Evolutionary conservation across 2,329 filamentous ascomycete genomes (phyloP).

Genomic region (Diplodia corticola): DNA sequence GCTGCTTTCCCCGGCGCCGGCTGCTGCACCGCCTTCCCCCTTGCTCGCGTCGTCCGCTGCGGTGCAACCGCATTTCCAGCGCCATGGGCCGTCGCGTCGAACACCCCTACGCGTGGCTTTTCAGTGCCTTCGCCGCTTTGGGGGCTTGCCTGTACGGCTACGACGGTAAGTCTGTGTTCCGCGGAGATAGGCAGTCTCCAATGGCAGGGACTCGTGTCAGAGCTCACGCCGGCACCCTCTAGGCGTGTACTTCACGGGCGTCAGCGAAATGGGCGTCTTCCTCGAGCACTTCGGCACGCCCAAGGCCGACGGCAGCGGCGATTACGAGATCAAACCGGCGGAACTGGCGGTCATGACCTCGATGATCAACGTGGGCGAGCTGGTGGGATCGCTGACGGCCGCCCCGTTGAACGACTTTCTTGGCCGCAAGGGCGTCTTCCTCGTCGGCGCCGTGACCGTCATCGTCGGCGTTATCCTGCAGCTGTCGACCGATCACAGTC

Average conservation of each 20-base stretch:
- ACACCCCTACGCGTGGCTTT: conserved; percentile 38
- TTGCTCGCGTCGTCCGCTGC: neutral
- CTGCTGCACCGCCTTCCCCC: neutral
- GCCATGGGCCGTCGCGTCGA: conserved; percentile 25
- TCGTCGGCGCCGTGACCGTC: conserved; percentile 32
- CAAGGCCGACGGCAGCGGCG: conserved; percentile 29
- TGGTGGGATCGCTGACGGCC: conserved; percentile 39
- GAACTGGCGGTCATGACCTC: conserved; percentile 39
- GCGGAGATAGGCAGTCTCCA: too few species aligned
- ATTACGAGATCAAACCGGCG: conserved; percentile 32
- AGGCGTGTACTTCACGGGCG: conserved; percentile 41
- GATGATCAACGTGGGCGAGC: conserved; percentile 45
- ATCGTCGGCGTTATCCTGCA: conserved; percentile 27
- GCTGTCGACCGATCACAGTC: conserved; percentile 16
- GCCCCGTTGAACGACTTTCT: conserved; percentile 42
- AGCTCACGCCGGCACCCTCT: neutral
- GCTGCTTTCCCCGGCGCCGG: neutral
- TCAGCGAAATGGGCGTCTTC: conserved; percentile 34
- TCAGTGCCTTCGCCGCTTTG: conserved; percentile 40
- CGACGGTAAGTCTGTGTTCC: conserved; percentile 24
- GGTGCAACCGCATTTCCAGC: neutral
- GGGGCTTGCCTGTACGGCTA: conserved; percentile 44
- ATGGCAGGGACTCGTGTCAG: neutral
- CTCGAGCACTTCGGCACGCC: conserved; percentile 36
- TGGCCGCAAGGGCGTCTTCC: conserved; percentile 39